A percentile compares a stretch with the other conserved stretches of the same genome.
phyloP scores from a whole-genome alignment of 163 green algal species.

The Smithsoniella earleae region DNA sequence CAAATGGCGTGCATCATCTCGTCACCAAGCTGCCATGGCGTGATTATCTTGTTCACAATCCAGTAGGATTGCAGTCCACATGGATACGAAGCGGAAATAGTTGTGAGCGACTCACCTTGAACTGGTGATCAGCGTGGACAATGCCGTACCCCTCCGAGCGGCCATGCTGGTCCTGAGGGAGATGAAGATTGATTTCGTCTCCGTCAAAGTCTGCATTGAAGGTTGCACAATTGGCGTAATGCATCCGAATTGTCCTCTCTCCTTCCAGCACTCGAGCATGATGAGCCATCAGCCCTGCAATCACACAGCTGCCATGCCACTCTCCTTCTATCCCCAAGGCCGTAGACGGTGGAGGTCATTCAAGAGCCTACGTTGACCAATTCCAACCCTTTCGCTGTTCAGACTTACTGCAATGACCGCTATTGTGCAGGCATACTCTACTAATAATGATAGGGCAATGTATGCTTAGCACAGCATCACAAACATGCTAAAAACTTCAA shows the following conservation, averaged over 20 bases:
- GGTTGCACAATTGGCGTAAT: constrained; percentile 98
- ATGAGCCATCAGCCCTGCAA: constrained; percentile 21
- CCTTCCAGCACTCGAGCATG: constrained; percentile 68
- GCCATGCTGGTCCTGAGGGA: constrained; percentile 74
- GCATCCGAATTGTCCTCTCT: constrained; percentile 95
- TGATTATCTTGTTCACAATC: background rate
- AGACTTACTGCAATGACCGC: too few relatives aligned
- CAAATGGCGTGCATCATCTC: too few relatives aligned
- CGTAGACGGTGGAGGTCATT: too few relatives aligned
- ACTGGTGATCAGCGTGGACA: constrained; percentile 90
- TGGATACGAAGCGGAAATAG: background rate
- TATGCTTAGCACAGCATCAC: background rate
- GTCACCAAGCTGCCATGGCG: too few relatives aligned
- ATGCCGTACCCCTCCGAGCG: constrained; percentile 89
- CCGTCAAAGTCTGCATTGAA: constrained; percentile 99
- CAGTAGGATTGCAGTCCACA: background rate
- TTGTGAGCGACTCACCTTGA: constrained; percentile 47
- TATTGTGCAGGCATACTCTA: too few relatives aligned
- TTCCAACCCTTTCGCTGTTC: too few relatives aligned
- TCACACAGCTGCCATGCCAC: background rate
- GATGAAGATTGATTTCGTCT: constrained; percentile 99
- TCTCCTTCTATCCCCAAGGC: background rate
- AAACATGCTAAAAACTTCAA: background rate
- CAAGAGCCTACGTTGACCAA: too few relatives aligned
- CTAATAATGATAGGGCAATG: background rate